These are phyloP conservation scores for Cichorium intybus DNA, from an alignment of 140 eudicot species.

Conservation along the genomic window DNA sequence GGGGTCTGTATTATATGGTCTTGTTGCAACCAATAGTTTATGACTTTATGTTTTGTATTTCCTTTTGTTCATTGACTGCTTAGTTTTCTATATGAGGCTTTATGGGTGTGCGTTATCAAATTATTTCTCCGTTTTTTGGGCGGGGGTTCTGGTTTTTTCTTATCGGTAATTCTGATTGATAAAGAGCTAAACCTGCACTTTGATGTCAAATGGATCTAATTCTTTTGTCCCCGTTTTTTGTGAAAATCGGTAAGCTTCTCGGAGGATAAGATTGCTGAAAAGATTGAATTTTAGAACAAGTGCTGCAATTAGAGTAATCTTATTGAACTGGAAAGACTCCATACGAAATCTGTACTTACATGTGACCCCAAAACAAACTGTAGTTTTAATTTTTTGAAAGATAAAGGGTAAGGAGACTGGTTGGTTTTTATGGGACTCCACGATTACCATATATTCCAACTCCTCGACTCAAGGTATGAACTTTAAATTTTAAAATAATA, in stretches of 20 bases:
- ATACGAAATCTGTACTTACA: neutral
- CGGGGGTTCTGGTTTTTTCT: neutral
- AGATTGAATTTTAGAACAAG: neutral
- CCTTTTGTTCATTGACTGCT: neutral
- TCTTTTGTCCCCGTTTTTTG: neutral
- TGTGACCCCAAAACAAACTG: neutral
- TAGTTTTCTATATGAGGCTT: neutral
- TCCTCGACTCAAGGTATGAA: no score
- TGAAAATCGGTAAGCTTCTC: neutral
- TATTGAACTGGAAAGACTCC: neutral
- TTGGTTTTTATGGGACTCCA: neutral
- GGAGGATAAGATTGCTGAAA: neutral
- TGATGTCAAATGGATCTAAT: neutral
- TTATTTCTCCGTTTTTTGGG: neutral
- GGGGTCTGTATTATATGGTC: neutral
- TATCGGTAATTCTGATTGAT: neutral
- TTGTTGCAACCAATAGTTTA: no score
- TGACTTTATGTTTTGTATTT: no score
- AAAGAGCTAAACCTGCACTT: neutral
- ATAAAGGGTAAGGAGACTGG: neutral
- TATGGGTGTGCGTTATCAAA: neutral
- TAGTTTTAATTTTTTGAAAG: neutral
- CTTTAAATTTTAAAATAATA: no score
- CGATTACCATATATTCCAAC: neutral
- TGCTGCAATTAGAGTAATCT: neutral